Evolutionary conservation across 2,329 filamentous ascomycete species (phyloP).

Genomic region (Akanthomyces muscarius): DNA sequence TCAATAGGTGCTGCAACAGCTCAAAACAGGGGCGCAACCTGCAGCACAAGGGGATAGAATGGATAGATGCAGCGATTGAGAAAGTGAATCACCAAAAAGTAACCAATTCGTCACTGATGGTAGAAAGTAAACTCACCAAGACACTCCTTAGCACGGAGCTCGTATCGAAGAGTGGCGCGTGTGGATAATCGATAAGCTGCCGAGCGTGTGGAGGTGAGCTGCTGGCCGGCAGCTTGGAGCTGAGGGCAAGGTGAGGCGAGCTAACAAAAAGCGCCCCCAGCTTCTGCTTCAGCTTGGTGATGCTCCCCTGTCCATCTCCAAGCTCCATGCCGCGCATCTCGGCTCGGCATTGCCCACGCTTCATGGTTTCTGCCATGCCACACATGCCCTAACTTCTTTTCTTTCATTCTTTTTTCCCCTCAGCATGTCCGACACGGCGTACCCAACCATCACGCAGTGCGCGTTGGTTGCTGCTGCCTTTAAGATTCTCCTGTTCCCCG

Average conservation of each 20-base stretch:
- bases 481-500: conserved; percentile 88
- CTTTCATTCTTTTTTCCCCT: not conserved
- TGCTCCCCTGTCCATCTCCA: not conserved
- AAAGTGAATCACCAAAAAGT: not conserved
- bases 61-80: no score
- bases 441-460: conserved; percentile 86
- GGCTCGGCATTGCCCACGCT: not conserved
- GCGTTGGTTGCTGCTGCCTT: conserved; percentile 81
- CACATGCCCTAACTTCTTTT: not conserved
- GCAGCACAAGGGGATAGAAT: not conserved
- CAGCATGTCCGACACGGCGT: conserved; percentile 67
- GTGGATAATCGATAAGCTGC: conserved; percentile 16
- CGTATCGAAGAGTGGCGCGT: not conserved
- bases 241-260: no score
- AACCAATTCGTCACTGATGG: not conserved
- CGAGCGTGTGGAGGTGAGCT: not conserved
- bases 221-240: no score
- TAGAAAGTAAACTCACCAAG: not conserved
- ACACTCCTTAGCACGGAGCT: not conserved
- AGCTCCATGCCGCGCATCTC: conserved; percentile 5
- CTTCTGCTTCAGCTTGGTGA: not conserved
- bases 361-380: conserved; percentile 2
- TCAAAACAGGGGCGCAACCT: not conserved
- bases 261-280: no score
- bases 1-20: not conserved